These are phyloP conservation scores for Microthyrium microscopicum DNA, from an alignment of 2,329 filamentous ascomycete genomes.

Conservation along the genomic window DNA sequence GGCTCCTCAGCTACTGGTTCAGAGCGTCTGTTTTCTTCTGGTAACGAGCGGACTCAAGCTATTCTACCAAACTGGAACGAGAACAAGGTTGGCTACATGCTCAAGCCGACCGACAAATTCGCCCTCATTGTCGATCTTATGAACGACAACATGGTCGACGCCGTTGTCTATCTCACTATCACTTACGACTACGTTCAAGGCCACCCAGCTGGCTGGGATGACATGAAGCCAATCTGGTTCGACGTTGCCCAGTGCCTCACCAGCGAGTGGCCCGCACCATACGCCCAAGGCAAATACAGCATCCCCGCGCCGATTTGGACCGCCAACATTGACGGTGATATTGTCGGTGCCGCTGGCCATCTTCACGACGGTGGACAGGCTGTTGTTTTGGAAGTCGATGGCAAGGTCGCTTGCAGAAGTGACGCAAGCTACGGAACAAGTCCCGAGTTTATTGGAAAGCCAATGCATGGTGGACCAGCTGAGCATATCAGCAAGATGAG, in stretches of 20 bases:
- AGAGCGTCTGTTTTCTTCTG: constrained; percentile 6
- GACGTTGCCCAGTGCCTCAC: constrained; percentile 5
- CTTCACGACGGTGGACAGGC: constrained; percentile 5
- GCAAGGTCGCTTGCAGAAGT: constrained; percentile 2
- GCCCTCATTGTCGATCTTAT: constrained; percentile 8
- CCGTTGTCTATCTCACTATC: constrained; percentile 6
- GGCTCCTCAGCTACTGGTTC: neutral
- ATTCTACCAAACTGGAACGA: constrained; percentile 1
- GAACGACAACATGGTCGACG: constrained; percentile 8
- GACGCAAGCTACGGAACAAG: constrained; percentile 4
- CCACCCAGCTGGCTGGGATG: constrained; percentile 1
- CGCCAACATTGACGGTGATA: constrained; percentile 7
- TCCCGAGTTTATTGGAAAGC: neutral
- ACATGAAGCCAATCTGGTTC: constrained; percentile 6
- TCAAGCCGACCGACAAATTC: constrained; percentile 3
- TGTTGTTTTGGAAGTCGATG: neutral
- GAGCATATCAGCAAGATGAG: constrained; percentile 6
- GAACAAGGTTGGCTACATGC: constrained; percentile 3
- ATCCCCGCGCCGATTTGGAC: constrained; percentile 2
- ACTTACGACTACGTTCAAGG: constrained; percentile 6
- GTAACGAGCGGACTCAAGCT: constrained; percentile 6
- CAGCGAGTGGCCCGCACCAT: neutral
- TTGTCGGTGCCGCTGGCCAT: constrained; percentile 6
- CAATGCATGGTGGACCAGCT: constrained; percentile 3
- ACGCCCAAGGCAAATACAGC: neutral